Conservation (phyloP, 1,284 basidiomycete genomes). For the Xanthoconium separans region DNA sequence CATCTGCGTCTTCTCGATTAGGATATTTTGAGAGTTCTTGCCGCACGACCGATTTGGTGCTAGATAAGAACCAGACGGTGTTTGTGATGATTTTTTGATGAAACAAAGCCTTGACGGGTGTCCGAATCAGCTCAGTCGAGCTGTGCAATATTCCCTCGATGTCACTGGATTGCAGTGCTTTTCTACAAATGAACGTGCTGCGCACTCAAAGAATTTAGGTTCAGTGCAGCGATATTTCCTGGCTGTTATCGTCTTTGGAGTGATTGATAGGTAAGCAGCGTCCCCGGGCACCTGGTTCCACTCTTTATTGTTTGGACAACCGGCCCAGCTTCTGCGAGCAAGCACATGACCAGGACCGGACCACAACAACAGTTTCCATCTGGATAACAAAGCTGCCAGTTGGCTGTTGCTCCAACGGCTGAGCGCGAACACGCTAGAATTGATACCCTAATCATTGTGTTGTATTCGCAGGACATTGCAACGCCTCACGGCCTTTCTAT, state of each 20-base stretch:
- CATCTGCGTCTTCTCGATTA: background rate
- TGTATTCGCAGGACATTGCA: too few relatives aligned
- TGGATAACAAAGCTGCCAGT: too few relatives aligned
- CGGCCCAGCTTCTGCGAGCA: too few relatives aligned
- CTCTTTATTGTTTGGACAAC: background rate
- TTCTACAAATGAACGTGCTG: background rate
- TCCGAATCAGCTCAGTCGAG: background rate
- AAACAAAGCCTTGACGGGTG: background rate
- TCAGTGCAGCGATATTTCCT: background rate
- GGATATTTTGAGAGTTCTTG: background rate
- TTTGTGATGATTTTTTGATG: background rate
- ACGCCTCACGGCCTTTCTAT: too few relatives aligned
- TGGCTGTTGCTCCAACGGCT: too few relatives aligned
- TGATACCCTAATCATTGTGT: too few relatives aligned
- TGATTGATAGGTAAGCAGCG: background rate
- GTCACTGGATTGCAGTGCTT: conserved; percentile 2
- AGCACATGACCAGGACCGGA: too few relatives aligned
- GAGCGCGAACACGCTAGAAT: too few relatives aligned
- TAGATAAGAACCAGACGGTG: background rate
- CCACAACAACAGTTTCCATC: too few relatives aligned
- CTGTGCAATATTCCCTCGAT: background rate
- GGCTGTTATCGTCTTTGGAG: background rate
- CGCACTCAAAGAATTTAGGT: too few relatives aligned
- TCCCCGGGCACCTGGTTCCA: too few relatives aligned
- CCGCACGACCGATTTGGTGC: background rate